A percentile compares a stretch with the other conserved stretches of the same genome.
Conservation (phyloP, 2,329 filamentous ascomycete species). For the Lachnellula occidentalis region DNA sequence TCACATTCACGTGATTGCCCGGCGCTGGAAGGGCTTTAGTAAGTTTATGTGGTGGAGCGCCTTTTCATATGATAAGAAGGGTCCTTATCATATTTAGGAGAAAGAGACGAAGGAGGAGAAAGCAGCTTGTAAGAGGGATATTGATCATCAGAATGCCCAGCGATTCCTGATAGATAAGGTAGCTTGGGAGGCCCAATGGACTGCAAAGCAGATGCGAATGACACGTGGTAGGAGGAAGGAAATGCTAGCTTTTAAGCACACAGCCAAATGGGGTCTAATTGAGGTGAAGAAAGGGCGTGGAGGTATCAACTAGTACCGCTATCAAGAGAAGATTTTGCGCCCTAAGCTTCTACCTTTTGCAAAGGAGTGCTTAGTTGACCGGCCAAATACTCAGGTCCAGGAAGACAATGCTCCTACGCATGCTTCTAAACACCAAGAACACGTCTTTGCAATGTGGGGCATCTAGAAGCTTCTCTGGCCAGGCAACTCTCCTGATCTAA, state of each 20-base stretch:
- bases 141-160: not conserved
- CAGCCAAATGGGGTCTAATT: not conserved
- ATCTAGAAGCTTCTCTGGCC: not conserved
- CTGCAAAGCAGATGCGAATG: not conserved
- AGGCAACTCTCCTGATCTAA: conserved; percentile 23
- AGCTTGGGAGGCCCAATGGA: not conserved
- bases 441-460: not conserved
- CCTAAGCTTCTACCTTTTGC: not conserved
- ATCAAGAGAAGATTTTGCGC: conserved; percentile 1
- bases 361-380: not conserved
- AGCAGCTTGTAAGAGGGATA: not conserved
- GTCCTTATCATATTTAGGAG: conserved; percentile 1
- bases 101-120: not conserved
- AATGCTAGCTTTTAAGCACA: not conserved
- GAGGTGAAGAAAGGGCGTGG: not conserved
- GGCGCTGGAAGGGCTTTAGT: conserved; percentile 1
- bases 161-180: not conserved
- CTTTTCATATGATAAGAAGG: conserved; percentile 3
- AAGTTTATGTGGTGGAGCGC: conserved; percentile 4
- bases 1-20: not conserved
- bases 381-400: not conserved
- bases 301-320: conserved; percentile 2
- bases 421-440: not conserved
- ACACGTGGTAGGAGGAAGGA: not conserved
- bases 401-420: not conserved